Conservation (phyloP, 257 asterid species). For the Lithospermum erythrorhizon region DNA sequence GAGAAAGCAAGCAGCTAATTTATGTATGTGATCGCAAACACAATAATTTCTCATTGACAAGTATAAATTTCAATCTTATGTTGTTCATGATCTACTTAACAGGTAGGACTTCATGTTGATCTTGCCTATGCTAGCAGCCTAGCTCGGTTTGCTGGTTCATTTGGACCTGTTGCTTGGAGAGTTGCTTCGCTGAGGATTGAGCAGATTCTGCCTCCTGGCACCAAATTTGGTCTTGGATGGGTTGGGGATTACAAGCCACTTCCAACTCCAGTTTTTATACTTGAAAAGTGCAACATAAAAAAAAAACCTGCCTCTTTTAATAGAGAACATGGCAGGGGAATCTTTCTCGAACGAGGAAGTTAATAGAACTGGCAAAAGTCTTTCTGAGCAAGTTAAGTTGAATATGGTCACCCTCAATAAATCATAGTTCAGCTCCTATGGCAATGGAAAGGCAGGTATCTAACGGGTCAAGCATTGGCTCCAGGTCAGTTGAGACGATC, state of each 20-base stretch:
- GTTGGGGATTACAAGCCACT: slow-evolving; percentile 95
- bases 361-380: slow-evolving; percentile 36
- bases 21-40: slow-evolving; percentile 44
- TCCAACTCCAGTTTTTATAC: slow-evolving; percentile 66
- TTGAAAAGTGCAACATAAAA: slow-evolving; percentile 36
- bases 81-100: slow-evolving; percentile 13
- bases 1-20: slow-evolving; percentile 81
- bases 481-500: slow-evolving; percentile 34
- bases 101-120: slow-evolving; percentile 94
- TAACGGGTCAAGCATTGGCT: slow-evolving; percentile 29
- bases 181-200: slow-evolving; percentile 85
- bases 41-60: not conserved
- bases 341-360: slow-evolving; percentile 33
- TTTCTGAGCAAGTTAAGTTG: slow-evolving; percentile 41
- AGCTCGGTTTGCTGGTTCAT: slow-evolving; percentile 79
- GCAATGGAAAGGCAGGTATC: slow-evolving; percentile 29
- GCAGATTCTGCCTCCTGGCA: slow-evolving; percentile 77
- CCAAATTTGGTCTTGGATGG: slow-evolving; percentile 91
- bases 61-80: slow-evolving; percentile 8
- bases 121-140: slow-evolving; percentile 91
- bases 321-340: no score
- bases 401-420: slow-evolving; percentile 37
- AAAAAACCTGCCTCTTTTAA: slow-evolving; percentile 52
- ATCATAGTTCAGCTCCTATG: slow-evolving; percentile 27
- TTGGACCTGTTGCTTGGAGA: slow-evolving; percentile 87